Evolutionary conservation across 2,329 filamentous ascomycete genomes (phyloP), one percentile per base, ranked within the genome.

Genomic region (Chaetomiaceae sp.): DNA sequence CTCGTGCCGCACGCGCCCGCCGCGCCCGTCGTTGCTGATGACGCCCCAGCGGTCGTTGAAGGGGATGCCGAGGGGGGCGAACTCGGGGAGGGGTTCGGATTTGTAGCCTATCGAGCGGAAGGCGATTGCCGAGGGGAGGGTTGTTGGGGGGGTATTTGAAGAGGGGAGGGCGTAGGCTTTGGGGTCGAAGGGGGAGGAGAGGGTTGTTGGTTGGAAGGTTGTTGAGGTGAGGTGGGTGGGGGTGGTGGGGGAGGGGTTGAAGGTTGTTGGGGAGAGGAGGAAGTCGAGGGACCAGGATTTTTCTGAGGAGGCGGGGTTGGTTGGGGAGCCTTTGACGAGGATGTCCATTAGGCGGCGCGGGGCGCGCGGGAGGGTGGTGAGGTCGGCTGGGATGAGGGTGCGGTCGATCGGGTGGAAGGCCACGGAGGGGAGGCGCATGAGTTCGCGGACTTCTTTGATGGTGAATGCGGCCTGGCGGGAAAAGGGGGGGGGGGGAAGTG

Each of bases 21-120:
- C 93, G 27, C 81, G 71, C 1, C 84, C 80, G 65, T 96, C 91
- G 62, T 96, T 95, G 33, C 81, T 82, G 41, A 99, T 86, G 17
- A 92, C 77, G 4, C 92, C 93, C 3, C 79, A 78, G 7, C 73
- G 72, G 1, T 78, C 68, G 64, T 97, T 84, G 63, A 99, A 99
- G 8, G 83, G 81, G 38, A 96, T 82, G 2, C 84, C 85, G 0
- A 92, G 71, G 4, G 86, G 79, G 1, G 75, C 68, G 57, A 97
- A 85, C 0, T 89, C 92, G 0, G 82, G 77, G 0, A 99, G 71
- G 0, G 89, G 75, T 27, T 85, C 77, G 0, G 90, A 91, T 61
- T 89, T 89, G 71, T 99, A 99, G 6, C 93, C 93, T 38, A 99
- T 91, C n/a, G 89, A 95, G 16, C 90, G 83, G 70, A 99, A 96